Conservation (phyloP, 257 asterid genomes). For the Cynanchum wilfordii region DNA sequence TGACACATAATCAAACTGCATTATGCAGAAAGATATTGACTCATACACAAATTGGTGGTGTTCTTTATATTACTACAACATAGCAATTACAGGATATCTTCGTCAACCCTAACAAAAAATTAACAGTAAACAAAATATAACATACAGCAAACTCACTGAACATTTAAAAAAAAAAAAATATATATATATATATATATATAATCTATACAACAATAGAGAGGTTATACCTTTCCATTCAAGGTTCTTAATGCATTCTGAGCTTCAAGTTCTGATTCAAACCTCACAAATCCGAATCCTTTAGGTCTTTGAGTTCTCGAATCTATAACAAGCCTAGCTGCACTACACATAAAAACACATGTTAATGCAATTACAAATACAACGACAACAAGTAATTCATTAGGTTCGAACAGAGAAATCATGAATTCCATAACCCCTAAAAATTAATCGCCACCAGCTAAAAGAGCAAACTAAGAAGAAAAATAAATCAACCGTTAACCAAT, state of each 20-base stretch:
- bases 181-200: too few relatives aligned
- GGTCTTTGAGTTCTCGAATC: constrained; percentile 60
- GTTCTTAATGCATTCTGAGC: constrained; percentile 57
- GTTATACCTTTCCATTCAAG: constrained; percentile 57
- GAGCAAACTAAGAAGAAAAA: background rate
- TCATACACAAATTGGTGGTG: background rate
- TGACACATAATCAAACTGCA: background rate
- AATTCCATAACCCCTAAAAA: background rate
- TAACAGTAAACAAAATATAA: background rate
- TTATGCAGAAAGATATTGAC: background rate
- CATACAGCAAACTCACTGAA: background rate
- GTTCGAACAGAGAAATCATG: background rate
- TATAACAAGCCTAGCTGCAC: constrained; percentile 55
- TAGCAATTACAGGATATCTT: background rate
- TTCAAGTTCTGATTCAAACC: constrained; percentile 48
- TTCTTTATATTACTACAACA: background rate
- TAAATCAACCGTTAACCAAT: background rate
- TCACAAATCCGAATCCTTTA: constrained; percentile 74
- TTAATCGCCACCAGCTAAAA: background rate
- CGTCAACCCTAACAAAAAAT: background rate
- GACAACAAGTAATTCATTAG: background rate
- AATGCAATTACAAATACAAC: background rate
- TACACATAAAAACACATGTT: background rate
- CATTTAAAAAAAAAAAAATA: background rate
- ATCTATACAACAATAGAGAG: background rate